Evolutionary conservation across 2,329 filamentous ascomycete genomes (phyloP).

Genomic region (Cladorrhinum sp.): DNA sequence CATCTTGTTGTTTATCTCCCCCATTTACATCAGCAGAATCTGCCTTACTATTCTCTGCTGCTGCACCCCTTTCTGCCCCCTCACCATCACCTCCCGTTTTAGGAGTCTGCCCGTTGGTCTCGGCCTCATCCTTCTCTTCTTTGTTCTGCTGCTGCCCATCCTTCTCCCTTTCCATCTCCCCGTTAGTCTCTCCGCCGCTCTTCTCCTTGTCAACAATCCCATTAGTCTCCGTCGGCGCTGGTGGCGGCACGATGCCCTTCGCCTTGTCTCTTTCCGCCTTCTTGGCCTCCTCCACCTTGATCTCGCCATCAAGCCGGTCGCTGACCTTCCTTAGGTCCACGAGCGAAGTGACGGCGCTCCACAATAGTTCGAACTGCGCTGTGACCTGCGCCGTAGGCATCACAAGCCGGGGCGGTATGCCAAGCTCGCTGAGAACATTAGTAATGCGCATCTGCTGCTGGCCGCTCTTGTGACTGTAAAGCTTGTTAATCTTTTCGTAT

Average conservation of each 20-base stretch:
- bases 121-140: neutral
- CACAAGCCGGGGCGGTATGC: conserved; percentile 64
- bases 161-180: neutral
- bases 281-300: conserved; percentile 58
- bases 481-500: conserved; percentile 75
- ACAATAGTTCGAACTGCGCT: conserved; percentile 66
- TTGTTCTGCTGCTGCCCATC: neutral
- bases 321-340: conserved; percentile 71
- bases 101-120: neutral
- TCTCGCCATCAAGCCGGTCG: conserved; percentile 73
- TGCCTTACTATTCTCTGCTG: conserved; percentile 1
- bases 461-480: conserved; percentile 72
- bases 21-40: neutral
- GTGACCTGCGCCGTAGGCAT: conserved; percentile 74
- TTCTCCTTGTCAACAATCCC: neutral
- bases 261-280: conserved; percentile 50
- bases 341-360: conserved; percentile 64
- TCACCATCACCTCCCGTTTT: neutral
- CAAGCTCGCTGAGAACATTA: conserved; percentile 67
- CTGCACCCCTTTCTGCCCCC: conserved; percentile 2
- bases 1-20: neutral
- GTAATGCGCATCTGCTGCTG: conserved; percentile 73
- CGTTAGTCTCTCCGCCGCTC: neutral
- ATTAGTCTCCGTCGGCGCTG: neutral
- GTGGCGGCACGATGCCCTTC: conserved; percentile 16